Base-by-base conservation (phyloP, 768 basidiomycete genomes). In the Russula earlei region DNA sequence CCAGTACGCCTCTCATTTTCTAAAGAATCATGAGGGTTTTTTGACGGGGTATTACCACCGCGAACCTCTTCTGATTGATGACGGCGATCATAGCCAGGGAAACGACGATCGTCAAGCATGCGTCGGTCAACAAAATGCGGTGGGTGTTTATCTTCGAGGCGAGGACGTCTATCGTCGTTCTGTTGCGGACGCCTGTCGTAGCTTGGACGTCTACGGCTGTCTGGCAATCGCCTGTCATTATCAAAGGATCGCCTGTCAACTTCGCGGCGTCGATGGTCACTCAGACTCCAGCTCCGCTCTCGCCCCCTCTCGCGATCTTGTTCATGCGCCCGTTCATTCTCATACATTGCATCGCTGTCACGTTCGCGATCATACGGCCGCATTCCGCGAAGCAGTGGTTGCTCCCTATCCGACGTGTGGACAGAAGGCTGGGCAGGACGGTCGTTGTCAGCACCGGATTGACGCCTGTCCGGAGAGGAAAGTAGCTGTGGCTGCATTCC, bases 211-310 rank as follows among this genome's bases (percentile, higher is more conserved):
- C 77, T 76, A 25, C 78, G 72, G 48, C 72, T 70, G 47, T 78
- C 77, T 48, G 74, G 71, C 24, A 73, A 74, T 42, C 75, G 67
- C 17, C 75, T 73, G 20, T 50, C 40, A 59, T 73, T 63, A 61
- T 71, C 58, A 65, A 68, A 64, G 66, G 71, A 54, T 67, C 73
- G 59, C 71, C 75, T 43, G 58, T 72, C 75, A 58, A 70, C 73
- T 19, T 69, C 71, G 63, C 65, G 69, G 45, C 69, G 69, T 57
- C 65, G 66, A 42, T 69, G 68, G 29, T 58, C 56, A 49, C 46
- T 57, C 40, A 57, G 49, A 22, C 73, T 72, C 38, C 70, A 65
- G 24, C 73, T 70, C 48, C 70, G 71, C 45, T 73, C 68, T 54
- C 70, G 68, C 49, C 37, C 46, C 22, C 55, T 51, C 31, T 56